Conservation (phyloP, 768 basidiomycete species). For the Russula virescens region DNA sequence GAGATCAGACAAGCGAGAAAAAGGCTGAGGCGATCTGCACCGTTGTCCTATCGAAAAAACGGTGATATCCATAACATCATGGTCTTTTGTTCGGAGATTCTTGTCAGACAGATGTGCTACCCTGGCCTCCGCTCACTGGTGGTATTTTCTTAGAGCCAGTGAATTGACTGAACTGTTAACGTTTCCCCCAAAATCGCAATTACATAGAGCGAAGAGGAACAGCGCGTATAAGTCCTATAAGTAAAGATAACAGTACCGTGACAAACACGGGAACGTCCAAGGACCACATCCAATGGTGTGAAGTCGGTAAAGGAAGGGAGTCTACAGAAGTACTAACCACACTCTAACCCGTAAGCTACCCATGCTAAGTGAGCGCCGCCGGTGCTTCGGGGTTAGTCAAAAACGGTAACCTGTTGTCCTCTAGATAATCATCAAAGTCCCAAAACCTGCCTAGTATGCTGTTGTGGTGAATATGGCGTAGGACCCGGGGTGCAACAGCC, state of each 20-base stretch:
- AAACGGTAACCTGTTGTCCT: conserved; percentile 57
- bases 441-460: conserved; percentile 55
- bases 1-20: too few species aligned
- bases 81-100: too few species aligned
- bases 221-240: background rate
- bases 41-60: too few species aligned
- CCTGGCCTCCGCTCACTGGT: background rate
- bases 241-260: conserved; percentile 1
- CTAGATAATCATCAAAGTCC: conserved; percentile 81
- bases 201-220: background rate
- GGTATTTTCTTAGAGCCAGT: background rate
- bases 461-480: conserved; percentile 44
- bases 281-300: background rate
- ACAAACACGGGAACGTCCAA: background rate
- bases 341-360: background rate
- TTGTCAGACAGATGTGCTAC: too few species aligned
- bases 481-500: conserved; percentile 40
- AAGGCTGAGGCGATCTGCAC: too few species aligned
- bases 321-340: background rate
- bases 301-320: background rate
- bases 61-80: too few species aligned
- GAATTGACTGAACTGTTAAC: background rate
- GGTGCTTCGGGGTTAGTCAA: conserved; percentile 34
- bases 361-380: background rate
- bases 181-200: background rate